Evolutionary conservation across 2,329 filamentous ascomycete genomes (phyloP).

Genomic region (Pseudopyricularia cyperi): DNA sequence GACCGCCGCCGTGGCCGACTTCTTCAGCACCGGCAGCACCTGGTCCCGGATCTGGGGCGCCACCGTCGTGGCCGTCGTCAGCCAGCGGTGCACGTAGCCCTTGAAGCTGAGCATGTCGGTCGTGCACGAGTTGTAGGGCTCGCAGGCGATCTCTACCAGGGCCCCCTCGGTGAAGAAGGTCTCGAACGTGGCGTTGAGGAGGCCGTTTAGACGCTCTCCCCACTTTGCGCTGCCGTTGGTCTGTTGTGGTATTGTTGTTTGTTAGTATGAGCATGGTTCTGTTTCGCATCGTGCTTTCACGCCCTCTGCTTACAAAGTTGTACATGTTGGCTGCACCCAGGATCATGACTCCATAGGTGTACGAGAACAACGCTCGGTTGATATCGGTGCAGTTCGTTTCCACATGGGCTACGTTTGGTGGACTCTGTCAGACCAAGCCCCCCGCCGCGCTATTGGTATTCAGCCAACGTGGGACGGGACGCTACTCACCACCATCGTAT

Average conservation of each 20-base stretch:
- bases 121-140: conserved; percentile 35
- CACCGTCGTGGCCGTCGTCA: conserved; percentile 33
- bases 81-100: conserved; percentile 38
- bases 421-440: neutral
- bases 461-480: too few relatives aligned
- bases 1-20: conserved; percentile 34
- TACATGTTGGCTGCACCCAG: conserved; percentile 46
- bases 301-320: conserved; percentile 24
- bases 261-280: neutral
- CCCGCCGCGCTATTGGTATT: neutral
- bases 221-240: conserved; percentile 16
- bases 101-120: conserved; percentile 48
- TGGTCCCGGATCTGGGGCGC: conserved; percentile 30
- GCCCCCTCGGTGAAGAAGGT: conserved; percentile 33
- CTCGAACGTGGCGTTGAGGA: conserved; percentile 26
- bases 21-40: conserved; percentile 31
- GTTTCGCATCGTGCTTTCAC: neutral
- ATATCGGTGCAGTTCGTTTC: conserved; percentile 36
- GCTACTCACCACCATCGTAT: conserved; percentile 32
- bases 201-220: conserved; percentile 30
- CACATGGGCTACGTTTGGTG: conserved; percentile 20
- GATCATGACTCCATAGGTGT: conserved; percentile 39
- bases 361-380: conserved; percentile 40
- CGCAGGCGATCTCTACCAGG: conserved; percentile 45
- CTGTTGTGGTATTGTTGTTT: neutral